Percentiles rank a stretch among this genome's conserved stretches.
These are phyloP conservation scores for Citrus maxima DNA, from an alignment of 345 rosid species.

Conservation along the genomic window DNA sequence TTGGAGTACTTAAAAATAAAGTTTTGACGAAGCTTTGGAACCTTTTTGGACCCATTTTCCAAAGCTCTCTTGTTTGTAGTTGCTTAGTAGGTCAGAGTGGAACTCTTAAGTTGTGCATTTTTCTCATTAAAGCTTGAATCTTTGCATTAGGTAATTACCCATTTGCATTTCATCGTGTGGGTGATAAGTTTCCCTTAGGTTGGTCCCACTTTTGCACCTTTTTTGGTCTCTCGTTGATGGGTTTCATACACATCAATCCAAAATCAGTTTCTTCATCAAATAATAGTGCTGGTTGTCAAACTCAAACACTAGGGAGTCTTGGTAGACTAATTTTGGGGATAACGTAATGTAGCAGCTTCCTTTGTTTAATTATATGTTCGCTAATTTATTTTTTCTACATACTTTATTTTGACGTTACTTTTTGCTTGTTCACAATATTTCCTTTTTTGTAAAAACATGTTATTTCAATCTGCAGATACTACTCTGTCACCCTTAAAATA, in stretches of 20 bases:
- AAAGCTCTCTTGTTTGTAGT: background rate
- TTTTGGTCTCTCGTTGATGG: too few relatives aligned
- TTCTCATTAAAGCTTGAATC: background rate
- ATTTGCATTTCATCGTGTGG: background rate
- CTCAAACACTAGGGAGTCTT: too few relatives aligned
- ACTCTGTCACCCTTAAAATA: conserved; percentile 51
- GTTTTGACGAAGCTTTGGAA: background rate
- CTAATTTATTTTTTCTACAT: background rate
- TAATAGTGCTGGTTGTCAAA: too few relatives aligned
- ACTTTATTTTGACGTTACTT: background rate
- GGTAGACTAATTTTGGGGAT: too few relatives aligned
- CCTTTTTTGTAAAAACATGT: background rate
- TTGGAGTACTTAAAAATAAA: background rate
- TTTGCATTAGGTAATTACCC: background rate
- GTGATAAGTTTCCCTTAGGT: too few relatives aligned
- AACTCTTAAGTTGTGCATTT: background rate
- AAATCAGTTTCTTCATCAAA: too few relatives aligned
- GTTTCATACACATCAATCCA: too few relatives aligned
- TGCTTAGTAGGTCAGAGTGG: background rate
- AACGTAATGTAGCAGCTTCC: too few relatives aligned
- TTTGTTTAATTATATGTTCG: background rate
- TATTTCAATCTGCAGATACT: conserved; percentile 54
- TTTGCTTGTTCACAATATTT: background rate
- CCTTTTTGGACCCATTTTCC: background rate
- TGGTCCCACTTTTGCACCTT: too few relatives aligned